These are phyloP conservation scores for Mycena chlorophos DNA, from an alignment of 768 basidiomycete genomes.

Conservation along the genomic window DNA sequence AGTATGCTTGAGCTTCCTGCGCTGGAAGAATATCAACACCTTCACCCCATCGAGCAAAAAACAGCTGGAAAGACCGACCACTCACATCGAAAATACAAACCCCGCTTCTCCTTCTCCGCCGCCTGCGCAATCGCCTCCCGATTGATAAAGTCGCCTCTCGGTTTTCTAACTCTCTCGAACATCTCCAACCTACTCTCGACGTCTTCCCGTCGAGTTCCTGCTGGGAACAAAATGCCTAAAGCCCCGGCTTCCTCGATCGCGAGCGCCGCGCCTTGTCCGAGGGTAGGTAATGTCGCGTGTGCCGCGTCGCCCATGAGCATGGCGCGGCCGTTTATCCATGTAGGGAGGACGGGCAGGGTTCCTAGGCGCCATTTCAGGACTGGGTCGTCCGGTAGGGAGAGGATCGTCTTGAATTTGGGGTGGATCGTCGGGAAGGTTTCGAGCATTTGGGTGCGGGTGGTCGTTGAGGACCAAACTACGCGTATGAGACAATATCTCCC, in stretches of 20 bases:
- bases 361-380: constrained; percentile 12
- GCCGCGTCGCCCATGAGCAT: constrained; percentile 18
- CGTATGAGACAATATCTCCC: background rate
- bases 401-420: constrained; percentile 7
- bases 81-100: background rate
- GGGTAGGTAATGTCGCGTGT: constrained; percentile 26
- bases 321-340: constrained; percentile 12
- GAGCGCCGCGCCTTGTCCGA: constrained; percentile 28
- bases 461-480: background rate
- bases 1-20: background rate
- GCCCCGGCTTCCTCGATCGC: constrained; percentile 25
- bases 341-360: constrained; percentile 7
- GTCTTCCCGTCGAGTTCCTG: constrained; percentile 8
- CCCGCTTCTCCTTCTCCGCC: background rate
- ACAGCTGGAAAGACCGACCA: background rate
- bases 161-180: constrained; percentile 12
- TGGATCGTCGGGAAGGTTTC: constrained; percentile 1
- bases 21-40: no score
- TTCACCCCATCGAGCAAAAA: background rate
- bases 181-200: constrained; percentile 4
- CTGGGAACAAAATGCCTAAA: constrained; percentile 8
- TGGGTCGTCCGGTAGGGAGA: constrained; percentile 6
- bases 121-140: constrained; percentile 6
- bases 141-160: constrained; percentile 9
- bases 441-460: constrained; percentile 1